Percentiles rank a stretch among this genome's conserved stretches.
These are phyloP conservation scores for Scalesia atractyloides DNA, from an alignment of 129 eudicot genomes.

Conservation along the genomic window DNA sequence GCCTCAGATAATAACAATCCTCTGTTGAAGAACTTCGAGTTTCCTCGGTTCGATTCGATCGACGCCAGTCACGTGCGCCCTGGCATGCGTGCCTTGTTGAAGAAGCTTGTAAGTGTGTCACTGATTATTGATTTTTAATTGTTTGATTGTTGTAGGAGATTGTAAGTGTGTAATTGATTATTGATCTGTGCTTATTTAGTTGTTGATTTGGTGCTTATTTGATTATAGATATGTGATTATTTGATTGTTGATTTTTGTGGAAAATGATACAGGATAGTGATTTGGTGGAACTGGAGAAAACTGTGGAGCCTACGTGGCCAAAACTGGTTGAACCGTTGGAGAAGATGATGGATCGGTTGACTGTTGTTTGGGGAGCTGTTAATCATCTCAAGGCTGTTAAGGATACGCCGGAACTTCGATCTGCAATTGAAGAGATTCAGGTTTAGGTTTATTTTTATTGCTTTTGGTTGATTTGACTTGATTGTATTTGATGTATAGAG, in stretches of 20 bases:
- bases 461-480: conserved; percentile 7
- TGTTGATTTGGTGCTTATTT: conserved; percentile 13
- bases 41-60: conserved; percentile 88
- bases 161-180: neutral
- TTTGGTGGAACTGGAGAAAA: conserved; percentile 74
- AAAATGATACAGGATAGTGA: conserved; percentile 59
- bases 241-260: conserved; percentile 20
- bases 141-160: neutral
- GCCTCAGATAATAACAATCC: conserved; percentile 41
- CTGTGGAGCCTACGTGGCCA: conserved; percentile 89
- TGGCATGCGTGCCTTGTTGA: conserved; percentile 80
- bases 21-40: conserved; percentile 63
- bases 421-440: conserved; percentile 97
- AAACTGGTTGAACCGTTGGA: conserved; percentile 85
- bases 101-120: conserved; percentile 59
- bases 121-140: conserved; percentile 17
- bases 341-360: conserved; percentile 68
- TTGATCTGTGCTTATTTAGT: conserved; percentile 13
- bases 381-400: conserved; percentile 90
- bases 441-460: conserved; percentile 29
- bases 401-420: conserved; percentile 80
- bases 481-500: neutral
- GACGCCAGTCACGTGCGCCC: conserved; percentile 83
- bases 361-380: conserved; percentile 90
- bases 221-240: conserved; percentile 13